phyloP scores from a whole-genome alignment of 225 moss, liverwort and hornwort genomes.

The Bryum argenteum region DNA sequence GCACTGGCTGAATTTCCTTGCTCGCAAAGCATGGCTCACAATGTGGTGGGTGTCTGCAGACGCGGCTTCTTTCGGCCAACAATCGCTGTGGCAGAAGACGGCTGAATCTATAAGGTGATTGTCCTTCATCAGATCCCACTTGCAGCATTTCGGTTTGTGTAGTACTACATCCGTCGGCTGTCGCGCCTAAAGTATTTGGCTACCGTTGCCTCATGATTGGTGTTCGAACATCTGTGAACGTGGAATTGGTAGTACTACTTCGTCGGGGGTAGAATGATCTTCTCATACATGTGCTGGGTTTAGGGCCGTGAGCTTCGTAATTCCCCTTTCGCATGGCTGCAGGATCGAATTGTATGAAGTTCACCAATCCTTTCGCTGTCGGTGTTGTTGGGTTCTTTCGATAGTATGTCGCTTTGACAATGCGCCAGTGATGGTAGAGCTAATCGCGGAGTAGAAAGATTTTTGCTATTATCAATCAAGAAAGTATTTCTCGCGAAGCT shows the following conservation, averaged over 20 bases:
- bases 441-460: background rate
- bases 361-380: background rate
- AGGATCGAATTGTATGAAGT: no score
- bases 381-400: slow-evolving; percentile 33
- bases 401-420: slow-evolving; percentile 8
- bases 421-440: slow-evolving; percentile 25
- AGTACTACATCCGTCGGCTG: slow-evolving; percentile 23
- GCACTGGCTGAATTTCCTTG: slow-evolving; percentile 23
- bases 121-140: slow-evolving; percentile 18
- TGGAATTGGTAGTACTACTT: slow-evolving; percentile 19
- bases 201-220: slow-evolving; percentile 17
- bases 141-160: slow-evolving; percentile 21
- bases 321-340: slow-evolving; percentile 7
- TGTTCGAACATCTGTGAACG: slow-evolving; percentile 15
- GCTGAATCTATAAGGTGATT: slow-evolving; percentile 26
- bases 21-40: slow-evolving; percentile 21
- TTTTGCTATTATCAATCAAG: slow-evolving; percentile 19
- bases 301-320: slow-evolving; percentile 19
- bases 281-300: slow-evolving; percentile 18
- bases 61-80: slow-evolving; percentile 20
- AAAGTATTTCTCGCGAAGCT: slow-evolving; percentile 24
- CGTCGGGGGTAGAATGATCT: slow-evolving; percentile 19
- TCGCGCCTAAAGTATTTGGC: slow-evolving; percentile 5
- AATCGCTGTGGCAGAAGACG: slow-evolving; percentile 19
- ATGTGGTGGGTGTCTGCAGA: slow-evolving; percentile 31